Evolutionary conservation across 805 yeast genomes (phyloP), one percentile per base, ranked within the genome.

Genomic region (Ogataea philodendri): DNA sequence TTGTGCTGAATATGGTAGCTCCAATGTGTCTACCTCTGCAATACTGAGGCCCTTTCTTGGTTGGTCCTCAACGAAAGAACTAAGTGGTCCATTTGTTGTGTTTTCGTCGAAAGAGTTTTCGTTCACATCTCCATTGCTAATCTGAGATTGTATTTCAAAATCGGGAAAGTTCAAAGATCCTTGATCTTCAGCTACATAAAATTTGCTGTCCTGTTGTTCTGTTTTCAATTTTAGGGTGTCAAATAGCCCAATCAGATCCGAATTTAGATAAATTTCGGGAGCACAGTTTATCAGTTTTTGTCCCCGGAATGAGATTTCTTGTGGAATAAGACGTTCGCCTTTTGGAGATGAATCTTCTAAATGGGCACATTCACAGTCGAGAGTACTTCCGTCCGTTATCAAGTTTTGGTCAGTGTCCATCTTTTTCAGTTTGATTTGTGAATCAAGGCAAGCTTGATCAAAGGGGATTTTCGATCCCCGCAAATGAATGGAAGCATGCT

Each of bases 211-310:
- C 17, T 47, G 46, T 9, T 22, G 17, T 11, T 49, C 45, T 4
- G 33, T 26, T 15, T 36, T 31, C 15, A 20, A 10, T 11, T 33
- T 35, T 15, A 49, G 20, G 21, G 35, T 32, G 15, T 40, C 40
- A 34, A 49, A 47, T 18, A 49, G 26, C 20, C 37, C 39, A 7
- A 41, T 39, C n/a, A 45, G 38, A 11, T 49, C 48, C 6, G 47
- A 41, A 24, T 45, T 47, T 21, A 49, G 26, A 27, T 49, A 49
- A 6, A 49, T 47, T 15, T 38, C 50, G 15, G 52, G 41, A 15
- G 47, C 50, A 27, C 39, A 37, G n/a, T n/a, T n/a, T n/a, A 18
- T 34, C 37, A 10, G 33, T 10, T 1, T 15, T 22, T 14, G 15
- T 15, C 5, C 26, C 15, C 11, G 20, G 4, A 14, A 11, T n/a